Evolutionary conservation across 768 basidiomycete species (phyloP), one percentile per base, ranked within the genome.

Genomic region (Lactifluus subvellereus): DNA sequence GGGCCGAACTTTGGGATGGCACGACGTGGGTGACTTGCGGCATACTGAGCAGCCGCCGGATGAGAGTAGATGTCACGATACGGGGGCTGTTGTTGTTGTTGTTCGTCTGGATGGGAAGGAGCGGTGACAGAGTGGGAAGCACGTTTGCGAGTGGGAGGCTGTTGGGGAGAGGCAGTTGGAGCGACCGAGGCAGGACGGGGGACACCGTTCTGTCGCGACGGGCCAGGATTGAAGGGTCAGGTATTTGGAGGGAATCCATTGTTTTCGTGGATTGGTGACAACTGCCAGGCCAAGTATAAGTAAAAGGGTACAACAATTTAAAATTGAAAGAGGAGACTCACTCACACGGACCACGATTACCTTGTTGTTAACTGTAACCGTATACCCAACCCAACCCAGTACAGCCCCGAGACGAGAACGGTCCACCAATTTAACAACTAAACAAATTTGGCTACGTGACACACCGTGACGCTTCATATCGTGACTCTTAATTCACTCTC

Each of bases 1-100:
- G 95, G 94, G 0, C 97, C 97, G 68, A 99, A 98, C 74, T 88
- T 89, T 59, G 92, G 92, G 47, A 94, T 93, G 30, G 85, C 85
- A n/a, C 92, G 82, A 59, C 88, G 80, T 7, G 91, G 91, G 69
- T 94, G 91, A 0, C 89, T 87, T 0, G 87, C 82, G 4, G 84
- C 84, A 71, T 88, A 94, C n/a, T 88, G 88, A 14, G 88, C 78
- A 4, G 89, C 91, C 18, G 90, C 90, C 1, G 91, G 91, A 71
- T 94, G 91, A 2, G 87, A 80, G 73, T 91, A 90, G 27, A 91
- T 88, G 74, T 92, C 89, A 22, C 84, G 80, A 72, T 82, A 84
- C 1, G 76, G 77, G 6, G 80, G 76, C 10, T 75, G 61, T 42
- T 45, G 54, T 10, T 30, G 50, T 37, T 63, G 57, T 42, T 58